Base-by-base conservation (phyloP, 805 yeast species). In the Myxozyma melibiosi region DNA sequence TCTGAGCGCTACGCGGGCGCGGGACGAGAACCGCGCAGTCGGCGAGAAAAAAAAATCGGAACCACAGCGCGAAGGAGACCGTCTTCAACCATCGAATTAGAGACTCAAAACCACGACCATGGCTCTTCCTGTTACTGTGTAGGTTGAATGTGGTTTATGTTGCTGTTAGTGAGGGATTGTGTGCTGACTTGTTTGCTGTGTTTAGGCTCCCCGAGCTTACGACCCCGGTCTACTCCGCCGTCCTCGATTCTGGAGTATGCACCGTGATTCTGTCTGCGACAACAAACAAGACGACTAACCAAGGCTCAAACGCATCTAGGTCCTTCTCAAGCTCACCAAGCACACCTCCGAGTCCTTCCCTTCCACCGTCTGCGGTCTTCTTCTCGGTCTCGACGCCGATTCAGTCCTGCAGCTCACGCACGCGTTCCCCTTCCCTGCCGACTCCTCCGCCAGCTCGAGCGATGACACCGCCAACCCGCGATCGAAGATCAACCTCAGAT, bases 271-370 rank as follows among this genome's bases (percentile, higher is more conserved):
- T 22, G 51, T 40, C 24, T 22, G 18, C 11, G 7, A 33, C 33
- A 18, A 3, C 11, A 13, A 20, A 6, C 25, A 50, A 25, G 6
- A n/a, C 16, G 31, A 24, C 28, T 20, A 14, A 79, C 14, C 14
- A 4, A n/a, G 9, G n/a, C 16, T 1, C 16, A 13, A 11, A 4
- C 25, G 1, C 6, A 8, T 52, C 5, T 31, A 64, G 74, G 68
- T 78, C 74, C 80, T 83, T 64, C 68, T 82, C 65, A 84, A 84
- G 63, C 76, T 88, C 55, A 75, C 84, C 65, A 83, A 84, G 70
- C 87, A 85, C 69, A 82, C 88, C 8, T 77, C 87, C 20, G 86
- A 84, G 54, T 73, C 80, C 65, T 78, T 76, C 67, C 88, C 90
- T 41, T 76, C 82, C 39, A 74, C 82, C 27, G 84, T 79, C 57